Evolutionary conservation across 305 asterid genomes (phyloP).

Genomic region (Fraxinus velutina): DNA sequence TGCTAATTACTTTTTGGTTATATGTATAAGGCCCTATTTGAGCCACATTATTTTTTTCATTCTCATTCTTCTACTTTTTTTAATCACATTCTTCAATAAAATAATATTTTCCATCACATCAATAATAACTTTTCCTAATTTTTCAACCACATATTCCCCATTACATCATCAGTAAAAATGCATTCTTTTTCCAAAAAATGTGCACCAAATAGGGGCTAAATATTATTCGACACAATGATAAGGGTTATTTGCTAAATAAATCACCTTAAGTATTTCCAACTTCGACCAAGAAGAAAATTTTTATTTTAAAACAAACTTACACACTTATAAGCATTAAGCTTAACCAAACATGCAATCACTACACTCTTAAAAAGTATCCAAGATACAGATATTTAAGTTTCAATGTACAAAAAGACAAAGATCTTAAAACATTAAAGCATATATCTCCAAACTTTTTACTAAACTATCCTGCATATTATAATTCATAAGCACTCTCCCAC

Average conservation of each 20-base stretch:
- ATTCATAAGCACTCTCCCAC: background rate
- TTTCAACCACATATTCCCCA: no score
- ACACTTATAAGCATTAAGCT: background rate
- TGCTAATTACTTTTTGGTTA: background rate
- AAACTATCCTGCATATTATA: slow-evolving; percentile 12
- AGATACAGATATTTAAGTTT: background rate
- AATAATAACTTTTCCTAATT: no score
- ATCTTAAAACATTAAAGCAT: background rate
- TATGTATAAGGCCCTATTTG: background rate
- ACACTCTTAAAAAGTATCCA: slow-evolving; percentile 8
- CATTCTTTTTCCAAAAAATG: no score
- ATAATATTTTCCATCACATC: no score
- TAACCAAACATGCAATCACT: background rate
- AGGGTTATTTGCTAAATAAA: background rate
- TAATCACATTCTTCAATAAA: no score
- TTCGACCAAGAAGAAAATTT: background rate
- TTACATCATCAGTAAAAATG: no score
- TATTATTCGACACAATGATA: background rate
- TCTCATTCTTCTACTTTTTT: no score
- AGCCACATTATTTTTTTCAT: no score
- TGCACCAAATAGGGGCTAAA: background rate
- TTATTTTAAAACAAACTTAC: background rate
- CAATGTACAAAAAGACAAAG: background rate
- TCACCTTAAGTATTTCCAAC: background rate
- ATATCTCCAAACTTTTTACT: background rate